Base-by-base conservation (phyloP, 1,284 basidiomycete genomes). In the Golubevia pallescens region DNA sequence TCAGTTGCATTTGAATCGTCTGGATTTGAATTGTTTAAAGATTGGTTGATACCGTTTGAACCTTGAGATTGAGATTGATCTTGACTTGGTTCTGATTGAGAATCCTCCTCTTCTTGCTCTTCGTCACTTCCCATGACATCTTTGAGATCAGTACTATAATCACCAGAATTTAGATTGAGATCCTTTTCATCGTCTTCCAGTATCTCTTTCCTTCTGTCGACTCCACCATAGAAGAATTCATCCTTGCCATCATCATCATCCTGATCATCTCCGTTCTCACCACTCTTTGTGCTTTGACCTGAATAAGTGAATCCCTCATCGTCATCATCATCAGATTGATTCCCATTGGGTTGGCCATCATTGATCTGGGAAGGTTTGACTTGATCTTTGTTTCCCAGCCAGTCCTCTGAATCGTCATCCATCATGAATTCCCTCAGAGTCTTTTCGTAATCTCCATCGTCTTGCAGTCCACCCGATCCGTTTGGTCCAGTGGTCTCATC, bases 121-220 rank as follows among this genome's bases (percentile, higher is more conserved):
- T 63, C 70, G 13, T 75, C 73, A 58, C 75, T 77, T 53, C 75
- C 75, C 8, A 77, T 67, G 19, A 77, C 75, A n/a, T 74, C 73
- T 24, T 68, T 68, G 60, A 76, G 58, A 65, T 67, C 67, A 57
- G 68, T 67, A 58, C 65, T 70, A 48, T 76, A 76, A 6, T 62
- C 69, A 8, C 51, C 55, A 10, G 55, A 34, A 38, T 28, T 23
- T 16, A 34, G 14, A 10, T 19, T 2, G 3, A 32, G 51, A 58
- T 62, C 57, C n/a, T 57, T 65, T 24, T 57, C 52, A 58, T 66
- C 24, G 6, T 66, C 55, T 16, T 67, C 63, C 28, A 24, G 3
- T 14, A 51, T 60, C 58, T 14, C 63, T 23, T 32, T 24, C 28
- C 23, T 34, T 34, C 23, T 13, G n/a, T 57, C 55, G 10, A 24